Evolutionary conservation across 495 filamentous ascomycete species (phyloP).

Genomic region (Cenococcum geophilum): DNA sequence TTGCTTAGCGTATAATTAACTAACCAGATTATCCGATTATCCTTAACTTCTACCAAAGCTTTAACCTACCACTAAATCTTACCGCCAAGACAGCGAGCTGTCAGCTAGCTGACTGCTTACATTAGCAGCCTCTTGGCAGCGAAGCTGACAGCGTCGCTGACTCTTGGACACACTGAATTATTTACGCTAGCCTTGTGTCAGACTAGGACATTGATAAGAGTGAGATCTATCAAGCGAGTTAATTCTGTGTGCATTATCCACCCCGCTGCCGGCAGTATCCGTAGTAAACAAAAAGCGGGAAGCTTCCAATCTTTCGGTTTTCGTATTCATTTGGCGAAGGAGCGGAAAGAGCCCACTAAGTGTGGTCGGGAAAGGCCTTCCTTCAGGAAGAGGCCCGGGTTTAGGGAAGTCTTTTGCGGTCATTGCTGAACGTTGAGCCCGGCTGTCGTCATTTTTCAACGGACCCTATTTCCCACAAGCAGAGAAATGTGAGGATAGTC

Average conservation of each 20-base stretch:
- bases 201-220: constrained; percentile 20
- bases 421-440: constrained; percentile 11
- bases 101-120: too few relatives aligned
- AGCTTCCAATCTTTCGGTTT: constrained; percentile 13
- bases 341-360: constrained; percentile 17
- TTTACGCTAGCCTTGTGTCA: constrained; percentile 17
- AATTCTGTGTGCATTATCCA: constrained; percentile 19
- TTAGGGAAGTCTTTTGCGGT: constrained; percentile 14
- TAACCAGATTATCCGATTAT: too few relatives aligned
- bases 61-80: too few relatives aligned
- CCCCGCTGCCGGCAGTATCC: constrained; percentile 16
- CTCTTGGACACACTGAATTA: too few relatives aligned
- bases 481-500: constrained; percentile 17
- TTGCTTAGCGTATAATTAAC: too few relatives aligned
- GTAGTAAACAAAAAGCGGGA: constrained; percentile 13
- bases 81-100: too few relatives aligned
- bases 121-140: too few relatives aligned
- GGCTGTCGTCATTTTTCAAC: constrained; percentile 5
- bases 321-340: constrained; percentile 9
- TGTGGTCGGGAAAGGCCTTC: constrained; percentile 2
- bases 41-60: too few relatives aligned
- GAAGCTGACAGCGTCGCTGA: too few relatives aligned
- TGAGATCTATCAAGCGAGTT: constrained; percentile 18
- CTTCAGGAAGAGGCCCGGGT: constrained; percentile 11
- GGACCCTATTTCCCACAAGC: constrained; percentile 17